Percentiles rank a stretch among this genome's conserved stretches.
Evolutionary conservation across 169 alveolate species (phyloP).

Genomic region (Eimeria praecox): DNA sequence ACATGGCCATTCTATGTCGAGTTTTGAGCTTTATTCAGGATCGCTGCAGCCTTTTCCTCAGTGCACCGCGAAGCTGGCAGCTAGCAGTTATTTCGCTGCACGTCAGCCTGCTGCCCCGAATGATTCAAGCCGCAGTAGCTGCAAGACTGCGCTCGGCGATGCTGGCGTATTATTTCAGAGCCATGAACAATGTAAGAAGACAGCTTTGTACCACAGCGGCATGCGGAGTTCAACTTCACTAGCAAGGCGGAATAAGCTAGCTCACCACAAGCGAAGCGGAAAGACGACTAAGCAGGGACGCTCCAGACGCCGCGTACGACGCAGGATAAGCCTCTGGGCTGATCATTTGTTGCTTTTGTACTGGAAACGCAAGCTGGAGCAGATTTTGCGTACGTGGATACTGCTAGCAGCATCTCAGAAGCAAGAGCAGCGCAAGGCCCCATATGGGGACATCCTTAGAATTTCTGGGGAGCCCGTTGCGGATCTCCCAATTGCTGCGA

Average conservation of each 20-base stretch:
- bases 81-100: not conserved
- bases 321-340: not conserved
- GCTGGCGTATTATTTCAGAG: not conserved
- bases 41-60: not conserved
- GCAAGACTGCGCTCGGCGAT: not conserved
- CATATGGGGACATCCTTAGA: not conserved
- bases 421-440: not conserved
- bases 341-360: not conserved
- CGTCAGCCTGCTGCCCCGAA: not conserved
- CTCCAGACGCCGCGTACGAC: not conserved
- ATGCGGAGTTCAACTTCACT: not conserved
- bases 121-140: not conserved
- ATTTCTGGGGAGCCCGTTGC: not conserved
- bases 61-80: not conserved
- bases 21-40: not conserved
- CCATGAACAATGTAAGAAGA: not conserved
- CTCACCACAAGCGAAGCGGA: not conserved
- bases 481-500: not conserved
- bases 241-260: not conserved
- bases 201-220: not conserved
- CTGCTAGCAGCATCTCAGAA: constrained; percentile 6
- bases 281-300: not conserved
- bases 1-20: not conserved
- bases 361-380: constrained; percentile 30
- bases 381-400: not conserved